A percentile compares a stretch with the other conserved stretches of the same genome.
phyloP scores from a whole-genome alignment of 768 basidiomycete species.

The Termitomyces eurrhizus region DNA sequence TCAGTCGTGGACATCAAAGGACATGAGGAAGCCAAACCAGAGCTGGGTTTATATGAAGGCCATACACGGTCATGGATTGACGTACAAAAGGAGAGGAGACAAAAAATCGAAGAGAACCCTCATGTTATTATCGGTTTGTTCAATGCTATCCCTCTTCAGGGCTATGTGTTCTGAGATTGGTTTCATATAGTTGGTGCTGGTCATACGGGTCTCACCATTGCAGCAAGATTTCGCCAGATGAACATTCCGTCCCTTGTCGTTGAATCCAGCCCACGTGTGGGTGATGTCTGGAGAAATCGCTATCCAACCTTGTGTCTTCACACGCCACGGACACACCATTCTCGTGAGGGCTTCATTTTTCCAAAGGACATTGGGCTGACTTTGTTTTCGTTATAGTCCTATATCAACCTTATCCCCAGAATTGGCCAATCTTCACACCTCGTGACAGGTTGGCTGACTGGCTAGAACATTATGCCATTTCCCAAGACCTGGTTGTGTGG shows the following conservation, averaged over 20 bases:
- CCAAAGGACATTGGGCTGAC: no score
- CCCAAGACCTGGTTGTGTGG: constrained; percentile 43
- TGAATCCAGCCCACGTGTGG: constrained; percentile 51
- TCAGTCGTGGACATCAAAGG: constrained; percentile 30
- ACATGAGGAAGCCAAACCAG: constrained; percentile 29
- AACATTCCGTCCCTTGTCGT: constrained; percentile 51
- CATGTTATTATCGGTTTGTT: constrained; percentile 35
- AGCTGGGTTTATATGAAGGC: constrained; percentile 28
- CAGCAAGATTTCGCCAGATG: constrained; percentile 55
- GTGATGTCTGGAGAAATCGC: constrained; percentile 60
- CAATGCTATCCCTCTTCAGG: not conserved
- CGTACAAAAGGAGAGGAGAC: constrained; percentile 29
- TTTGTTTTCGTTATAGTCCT: constrained; percentile 25
- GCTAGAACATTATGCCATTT: constrained; percentile 36
- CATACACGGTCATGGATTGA: constrained; percentile 32
- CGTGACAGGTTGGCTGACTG: constrained; percentile 40
- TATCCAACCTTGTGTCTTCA: constrained; percentile 41
- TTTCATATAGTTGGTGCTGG: constrained; percentile 54
- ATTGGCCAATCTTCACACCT: constrained; percentile 38
- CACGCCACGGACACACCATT: constrained; percentile 22
- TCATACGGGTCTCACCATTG: constrained; percentile 57
- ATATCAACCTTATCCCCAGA: constrained; percentile 34
- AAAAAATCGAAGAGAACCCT: constrained; percentile 33
- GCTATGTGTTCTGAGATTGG: constrained; percentile 14
- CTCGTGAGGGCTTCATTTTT: constrained; percentile 9